Evolutionary conservation across 1,139 yeast genomes (phyloP).

Genomic region (Blastobotrys aristatus): DNA sequence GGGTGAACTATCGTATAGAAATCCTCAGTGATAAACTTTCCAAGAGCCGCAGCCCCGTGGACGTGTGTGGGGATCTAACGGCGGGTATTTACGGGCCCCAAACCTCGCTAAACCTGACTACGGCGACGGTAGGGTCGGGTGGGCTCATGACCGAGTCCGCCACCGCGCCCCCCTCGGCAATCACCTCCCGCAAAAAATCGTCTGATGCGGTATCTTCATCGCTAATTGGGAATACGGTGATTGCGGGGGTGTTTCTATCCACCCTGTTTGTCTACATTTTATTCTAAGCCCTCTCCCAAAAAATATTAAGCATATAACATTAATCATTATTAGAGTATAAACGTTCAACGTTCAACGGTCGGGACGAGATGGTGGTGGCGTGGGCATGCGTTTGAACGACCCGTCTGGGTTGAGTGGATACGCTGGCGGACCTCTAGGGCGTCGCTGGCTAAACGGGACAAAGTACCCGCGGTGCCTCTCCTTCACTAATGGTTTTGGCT

Average conservation of each 20-base stretch:
- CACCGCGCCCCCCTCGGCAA: neutral
- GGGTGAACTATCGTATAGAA: conserved; percentile 4
- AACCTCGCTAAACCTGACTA: neutral
- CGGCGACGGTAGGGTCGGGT: conserved; percentile 1
- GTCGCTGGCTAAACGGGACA: neutral
- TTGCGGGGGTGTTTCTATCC: too few relatives aligned
- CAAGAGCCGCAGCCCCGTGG: neutral
- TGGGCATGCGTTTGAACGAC: conserved; percentile 5
- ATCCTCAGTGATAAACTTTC: neutral
- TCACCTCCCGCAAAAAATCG: neutral
- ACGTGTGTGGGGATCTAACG: conserved; percentile 6
- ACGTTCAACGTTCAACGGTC: too few relatives aligned
- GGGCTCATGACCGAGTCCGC: conserved; percentile 4
- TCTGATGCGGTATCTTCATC: conserved; percentile 1
- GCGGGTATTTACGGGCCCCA: neutral
- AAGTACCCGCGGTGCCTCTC: neutral
- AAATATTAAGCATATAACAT: too few relatives aligned
- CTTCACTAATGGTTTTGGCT: neutral
- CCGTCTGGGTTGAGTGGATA: conserved; percentile 5
- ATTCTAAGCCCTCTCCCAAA: too few relatives aligned
- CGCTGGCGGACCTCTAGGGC: neutral
- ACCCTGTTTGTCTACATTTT: too few relatives aligned
- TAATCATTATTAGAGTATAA: too few relatives aligned
- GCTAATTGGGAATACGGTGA: too few relatives aligned
- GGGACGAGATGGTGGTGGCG: neutral